These are phyloP conservation scores for Trichocladium uniseriatum DNA, from an alignment of 495 filamentous ascomycete species.

Conservation along the genomic window DNA sequence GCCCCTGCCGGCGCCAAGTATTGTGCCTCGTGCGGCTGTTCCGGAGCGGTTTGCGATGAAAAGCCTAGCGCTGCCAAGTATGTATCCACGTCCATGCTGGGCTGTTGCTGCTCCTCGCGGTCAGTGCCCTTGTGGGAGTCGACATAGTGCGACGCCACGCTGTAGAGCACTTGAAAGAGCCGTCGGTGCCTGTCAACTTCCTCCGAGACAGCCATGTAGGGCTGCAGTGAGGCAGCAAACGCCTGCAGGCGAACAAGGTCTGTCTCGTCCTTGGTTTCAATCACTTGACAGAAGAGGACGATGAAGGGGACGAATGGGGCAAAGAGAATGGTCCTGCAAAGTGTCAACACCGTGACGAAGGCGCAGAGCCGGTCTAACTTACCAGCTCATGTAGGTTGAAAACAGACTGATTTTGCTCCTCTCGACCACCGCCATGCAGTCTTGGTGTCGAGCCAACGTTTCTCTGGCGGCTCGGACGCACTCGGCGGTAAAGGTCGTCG, in stretches of 20 bases:
- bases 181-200: constrained; percentile 47
- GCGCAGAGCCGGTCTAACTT: constrained; percentile 1
- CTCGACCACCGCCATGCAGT: constrained; percentile 41
- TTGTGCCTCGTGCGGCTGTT: background rate
- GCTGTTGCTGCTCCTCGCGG: background rate
- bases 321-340: constrained; percentile 49
- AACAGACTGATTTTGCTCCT: constrained; percentile 31
- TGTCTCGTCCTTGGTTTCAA: constrained; percentile 34
- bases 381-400: constrained; percentile 56
- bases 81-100: constrained; percentile 7
- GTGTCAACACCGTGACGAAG: background rate
- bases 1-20: background rate
- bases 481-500: constrained; percentile 43
- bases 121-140: constrained; percentile 22
- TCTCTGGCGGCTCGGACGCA: constrained; percentile 49
- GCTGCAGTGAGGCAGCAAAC: constrained; percentile 48
- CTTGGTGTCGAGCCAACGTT: constrained; percentile 44
- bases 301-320: constrained; percentile 61
- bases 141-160: constrained; percentile 50
- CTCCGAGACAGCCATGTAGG: constrained; percentile 40
- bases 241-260: constrained; percentile 46
- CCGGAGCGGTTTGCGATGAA: constrained; percentile 1
- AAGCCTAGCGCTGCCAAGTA: constrained; percentile 17
- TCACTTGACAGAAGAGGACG: constrained; percentile 57
- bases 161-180: constrained; percentile 51